Conservation (phyloP, 371 early-diverging fungal species). For the Apophysomyces variabilis region DNA sequence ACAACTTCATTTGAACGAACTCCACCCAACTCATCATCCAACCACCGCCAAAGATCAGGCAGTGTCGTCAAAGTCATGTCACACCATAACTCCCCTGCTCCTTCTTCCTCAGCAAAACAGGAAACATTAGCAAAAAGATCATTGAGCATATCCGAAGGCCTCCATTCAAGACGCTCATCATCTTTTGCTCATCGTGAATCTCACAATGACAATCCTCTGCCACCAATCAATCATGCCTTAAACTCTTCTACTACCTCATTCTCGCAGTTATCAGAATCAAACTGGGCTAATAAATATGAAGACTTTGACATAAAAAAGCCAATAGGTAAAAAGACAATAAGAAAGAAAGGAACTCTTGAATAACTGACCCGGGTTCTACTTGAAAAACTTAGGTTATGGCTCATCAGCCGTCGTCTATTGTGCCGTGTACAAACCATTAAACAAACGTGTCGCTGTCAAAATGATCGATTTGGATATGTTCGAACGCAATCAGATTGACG, state of each 20-base stretch:
- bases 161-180: not conserved
- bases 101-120: not conserved
- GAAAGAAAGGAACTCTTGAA: not conserved
- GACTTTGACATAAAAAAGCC: slow-evolving; percentile 2
- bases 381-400: slow-evolving; percentile 65
- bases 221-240: not conserved
- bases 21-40: not conserved
- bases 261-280: slow-evolving; percentile 5
- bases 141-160: slow-evolving; percentile 3
- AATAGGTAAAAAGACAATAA: slow-evolving; percentile 2
- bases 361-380: not conserved
- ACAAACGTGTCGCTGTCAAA: slow-evolving; percentile 21
- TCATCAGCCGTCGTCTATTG: slow-evolving; percentile 79
- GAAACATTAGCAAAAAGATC: slow-evolving; percentile 4
- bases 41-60: slow-evolving; percentile 12
- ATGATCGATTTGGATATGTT: slow-evolving; percentile 22
- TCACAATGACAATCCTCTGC: not conserved
- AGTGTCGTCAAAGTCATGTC: slow-evolving; percentile 10
- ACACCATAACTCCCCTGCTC: slow-evolving; percentile 5
- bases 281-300: slow-evolving; percentile 9
- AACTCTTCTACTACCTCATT: not conserved
- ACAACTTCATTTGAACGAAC: slow-evolving; percentile 5
- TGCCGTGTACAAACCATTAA: slow-evolving; percentile 35
- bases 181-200: not conserved
- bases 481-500: slow-evolving; percentile 25